Conservation (phyloP, 768 basidiomycete genomes). For the Russula earlei region DNA sequence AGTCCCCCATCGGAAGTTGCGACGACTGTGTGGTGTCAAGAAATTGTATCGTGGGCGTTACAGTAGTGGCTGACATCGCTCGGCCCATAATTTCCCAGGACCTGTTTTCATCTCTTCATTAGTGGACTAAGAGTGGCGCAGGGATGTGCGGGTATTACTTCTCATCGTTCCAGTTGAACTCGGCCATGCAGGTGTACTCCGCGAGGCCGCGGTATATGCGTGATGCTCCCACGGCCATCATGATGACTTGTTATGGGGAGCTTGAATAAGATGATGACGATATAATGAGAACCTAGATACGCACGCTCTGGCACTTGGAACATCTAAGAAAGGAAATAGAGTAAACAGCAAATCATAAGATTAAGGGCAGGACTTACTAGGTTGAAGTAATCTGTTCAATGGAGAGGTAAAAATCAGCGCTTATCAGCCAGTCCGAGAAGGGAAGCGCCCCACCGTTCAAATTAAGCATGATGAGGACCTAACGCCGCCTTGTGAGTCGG, state of each 20-base stretch:
- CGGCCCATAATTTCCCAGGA: not conserved
- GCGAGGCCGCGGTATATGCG: constrained; percentile 16
- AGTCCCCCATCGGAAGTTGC: not conserved
- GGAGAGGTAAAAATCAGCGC: not conserved
- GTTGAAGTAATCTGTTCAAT: constrained; percentile 2
- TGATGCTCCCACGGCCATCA: constrained; percentile 16
- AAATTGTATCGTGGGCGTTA: not conserved
- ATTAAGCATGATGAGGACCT: constrained; percentile 12
- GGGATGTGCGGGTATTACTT: not conserved
- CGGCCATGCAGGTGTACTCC: constrained; percentile 12
- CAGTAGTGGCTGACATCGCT: not conserved
- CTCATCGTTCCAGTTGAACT: constrained; percentile 13
- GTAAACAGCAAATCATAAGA: not conserved
- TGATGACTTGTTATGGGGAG: constrained; percentile 10
- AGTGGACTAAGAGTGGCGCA: not conserved
- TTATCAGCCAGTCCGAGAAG: not conserved
- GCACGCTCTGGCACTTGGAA: constrained; percentile 16
- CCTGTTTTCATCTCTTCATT: not conserved
- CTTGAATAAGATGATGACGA: not conserved
- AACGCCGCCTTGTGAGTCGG: not conserved
- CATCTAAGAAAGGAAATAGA: not conserved
- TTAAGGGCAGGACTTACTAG: not conserved
- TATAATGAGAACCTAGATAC: not conserved
- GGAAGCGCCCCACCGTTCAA: constrained; percentile 5
- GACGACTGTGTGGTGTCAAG: not conserved